Percentiles rank a stretch among this genome's conserved stretches.
Conservation (phyloP, 1,284 basidiomycete species). For the Hymenochaete sp. region DNA sequence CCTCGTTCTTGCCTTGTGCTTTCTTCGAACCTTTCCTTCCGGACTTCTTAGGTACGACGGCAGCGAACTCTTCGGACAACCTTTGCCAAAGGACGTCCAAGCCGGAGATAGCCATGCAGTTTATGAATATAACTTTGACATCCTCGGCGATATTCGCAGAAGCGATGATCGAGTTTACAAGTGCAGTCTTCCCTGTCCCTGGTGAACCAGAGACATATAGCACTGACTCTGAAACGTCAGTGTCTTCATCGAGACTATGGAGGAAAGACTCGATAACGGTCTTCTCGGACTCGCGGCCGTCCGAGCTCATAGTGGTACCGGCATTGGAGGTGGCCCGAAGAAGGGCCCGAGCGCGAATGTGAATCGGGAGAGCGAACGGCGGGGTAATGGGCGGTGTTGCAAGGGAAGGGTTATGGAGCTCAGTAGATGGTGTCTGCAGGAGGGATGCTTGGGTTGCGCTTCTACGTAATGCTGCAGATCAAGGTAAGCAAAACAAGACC, state of each 20-base stretch:
- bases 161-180: conserved; percentile 56
- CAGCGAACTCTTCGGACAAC: conserved; percentile 47
- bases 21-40: conserved; percentile 27
- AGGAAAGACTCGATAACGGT: conserved; percentile 42
- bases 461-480: conserved; percentile 28
- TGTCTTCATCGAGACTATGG: conserved; percentile 25
- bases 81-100: conserved; percentile 65
- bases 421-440: conserved; percentile 31
- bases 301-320: conserved; percentile 35
- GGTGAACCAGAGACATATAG: conserved; percentile 75
- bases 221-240: conserved; percentile 28
- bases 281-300: conserved; percentile 59
- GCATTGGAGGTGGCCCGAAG: conserved; percentile 61
- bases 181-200: conserved; percentile 75
- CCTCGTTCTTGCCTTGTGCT: conserved; percentile 31
- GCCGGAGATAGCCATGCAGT: conserved; percentile 67
- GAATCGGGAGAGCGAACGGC: conserved; percentile 44
- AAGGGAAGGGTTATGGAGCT: conserved; percentile 37
- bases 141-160: conserved; percentile 30
- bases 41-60: conserved; percentile 25
- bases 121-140: conserved; percentile 49
- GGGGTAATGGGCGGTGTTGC: conserved; percentile 54
- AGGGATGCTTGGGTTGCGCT: conserved; percentile 37
- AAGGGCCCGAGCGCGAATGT: conserved; percentile 56
- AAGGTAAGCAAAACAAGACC: conserved; percentile 14